Conservation (phyloP, 75 land plant species). For the Picea sitchensis region DNA sequence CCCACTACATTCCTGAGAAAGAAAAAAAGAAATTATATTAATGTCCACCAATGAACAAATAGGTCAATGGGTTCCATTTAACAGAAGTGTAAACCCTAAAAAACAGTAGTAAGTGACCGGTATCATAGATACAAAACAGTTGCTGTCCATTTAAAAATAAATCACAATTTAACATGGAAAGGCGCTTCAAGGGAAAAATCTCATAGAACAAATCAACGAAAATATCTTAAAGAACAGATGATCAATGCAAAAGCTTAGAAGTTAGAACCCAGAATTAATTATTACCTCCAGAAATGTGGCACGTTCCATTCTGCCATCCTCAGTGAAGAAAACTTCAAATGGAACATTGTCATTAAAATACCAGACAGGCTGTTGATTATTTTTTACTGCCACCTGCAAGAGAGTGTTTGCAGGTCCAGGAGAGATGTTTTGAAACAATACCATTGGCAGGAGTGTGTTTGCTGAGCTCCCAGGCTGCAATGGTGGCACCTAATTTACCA, state of each 20-base stretch:
- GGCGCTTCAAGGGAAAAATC: neutral
- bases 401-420: slow-evolving; percentile 84
- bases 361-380: slow-evolving; percentile 99
- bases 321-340: slow-evolving; percentile 68
- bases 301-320: slow-evolving; percentile 97
- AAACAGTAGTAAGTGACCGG: too few relatives aligned
- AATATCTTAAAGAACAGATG: neutral
- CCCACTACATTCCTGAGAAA: neutral
- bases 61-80: too few relatives aligned
- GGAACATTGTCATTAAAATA: slow-evolving; percentile 94
- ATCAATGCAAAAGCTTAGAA: neutral
- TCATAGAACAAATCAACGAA: neutral
- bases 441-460: slow-evolving; percentile 84
- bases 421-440: slow-evolving; percentile 75
- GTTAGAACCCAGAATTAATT: neutral
- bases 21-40: too few relatives aligned
- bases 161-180: too few relatives aligned
- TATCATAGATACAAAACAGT: too few relatives aligned
- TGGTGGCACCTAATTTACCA: slow-evolving; percentile 60
- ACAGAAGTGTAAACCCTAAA: too few relatives aligned
- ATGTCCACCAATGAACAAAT: too few relatives aligned
- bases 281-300: slow-evolving; percentile 85
- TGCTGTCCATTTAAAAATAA: too few relatives aligned
- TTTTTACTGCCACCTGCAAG: slow-evolving; percentile 96
- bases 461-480: slow-evolving; percentile 82